Evolutionary conservation across 2,329 filamentous ascomycete species (phyloP), one percentile per base, ranked within the genome.

Genomic region (Aspergillus brasiliensis): DNA sequence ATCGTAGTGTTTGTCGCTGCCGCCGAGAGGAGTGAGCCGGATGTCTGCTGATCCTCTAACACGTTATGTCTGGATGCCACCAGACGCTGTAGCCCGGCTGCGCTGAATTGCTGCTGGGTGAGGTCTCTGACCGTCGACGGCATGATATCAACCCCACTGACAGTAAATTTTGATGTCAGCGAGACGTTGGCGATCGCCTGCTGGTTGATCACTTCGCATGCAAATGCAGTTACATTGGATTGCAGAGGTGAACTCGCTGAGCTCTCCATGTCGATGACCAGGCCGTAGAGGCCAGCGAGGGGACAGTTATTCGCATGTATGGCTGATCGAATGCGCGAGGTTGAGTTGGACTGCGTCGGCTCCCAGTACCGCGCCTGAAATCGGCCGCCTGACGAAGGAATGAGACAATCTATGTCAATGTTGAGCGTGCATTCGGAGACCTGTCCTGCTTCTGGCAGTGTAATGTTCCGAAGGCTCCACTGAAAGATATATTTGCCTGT

Each of bases 301-400:
- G 28, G 28, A 31, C 60, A 62, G 2, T n/a, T 13, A 8, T 31
- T 57, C 8, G 28, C 23, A 17, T 42, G 21, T 13, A 59, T 57
- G 8, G 34, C 53, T 1, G 49, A 28, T 15, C 13, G 10, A 11
- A 11, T 8, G 6, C n/a, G 15, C 11, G 27, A 37, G n/a, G n/a
- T 17, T 6, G 6, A 3, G 4, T 13, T 23, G 27, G 19, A 8
- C 10, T 51, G 49, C 8, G 28, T 7, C 3, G 60, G 44, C 57
- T 59, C 60, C 60, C 60, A 62, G 10, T 62, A 51, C 11, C 42
- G 57, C 10, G 52, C 25, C 25, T 62, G 52, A 34, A 46, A 51
- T 1, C 6, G 4, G 8, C 37, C 27, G 11, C n/a, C 15, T 2
- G 40, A 7, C 19, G 34, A 15, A 5, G 48, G 34, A 8, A 17